Evolutionary conservation across 2,329 filamentous ascomycete species (phyloP).

Genomic region (Ascochyta viciae-villosae): DNA sequence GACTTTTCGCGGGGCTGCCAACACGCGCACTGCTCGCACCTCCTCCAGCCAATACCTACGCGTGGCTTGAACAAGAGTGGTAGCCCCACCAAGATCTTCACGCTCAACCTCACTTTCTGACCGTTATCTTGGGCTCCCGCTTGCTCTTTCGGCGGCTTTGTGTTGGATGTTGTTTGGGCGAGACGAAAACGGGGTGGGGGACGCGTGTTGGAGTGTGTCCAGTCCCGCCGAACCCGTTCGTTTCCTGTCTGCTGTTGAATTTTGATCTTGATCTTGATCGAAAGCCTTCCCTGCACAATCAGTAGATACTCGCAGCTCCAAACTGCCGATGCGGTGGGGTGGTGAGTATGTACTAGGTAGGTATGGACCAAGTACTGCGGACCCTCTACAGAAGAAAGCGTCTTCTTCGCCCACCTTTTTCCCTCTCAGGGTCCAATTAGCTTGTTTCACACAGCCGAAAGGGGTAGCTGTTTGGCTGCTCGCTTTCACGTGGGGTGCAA

Average conservation of each 20-base stretch:
- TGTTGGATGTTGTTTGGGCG: not conserved
- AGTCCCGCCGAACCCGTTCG: not conserved
- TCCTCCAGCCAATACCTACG: slow-evolving; percentile 1
- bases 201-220: not conserved
- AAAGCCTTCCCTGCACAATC: no score
- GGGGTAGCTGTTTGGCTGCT: not conserved
- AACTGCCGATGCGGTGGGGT: slow-evolving; percentile 10
- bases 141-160: not conserved
- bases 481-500: slow-evolving; percentile 8
- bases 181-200: not conserved
- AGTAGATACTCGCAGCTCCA: not conserved
- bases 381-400: slow-evolving; percentile 7
- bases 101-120: slow-evolving; percentile 1
- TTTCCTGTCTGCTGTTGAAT: not conserved
- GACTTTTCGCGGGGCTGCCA: slow-evolving; percentile 5
- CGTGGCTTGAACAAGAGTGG: not conserved
- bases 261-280: no score
- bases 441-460: slow-evolving; percentile 12
- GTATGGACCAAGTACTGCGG: not conserved
- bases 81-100: slow-evolving; percentile 13
- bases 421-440: slow-evolving; percentile 17
- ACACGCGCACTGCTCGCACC: not conserved
- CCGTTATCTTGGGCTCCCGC: not conserved
- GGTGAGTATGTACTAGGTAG: not conserved
- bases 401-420: not conserved